Percentiles rank a stretch among this genome's conserved stretches.
Evolutionary conservation across 139 green algal species (phyloP).

Genomic region (Coccomyxa sp.): DNA sequence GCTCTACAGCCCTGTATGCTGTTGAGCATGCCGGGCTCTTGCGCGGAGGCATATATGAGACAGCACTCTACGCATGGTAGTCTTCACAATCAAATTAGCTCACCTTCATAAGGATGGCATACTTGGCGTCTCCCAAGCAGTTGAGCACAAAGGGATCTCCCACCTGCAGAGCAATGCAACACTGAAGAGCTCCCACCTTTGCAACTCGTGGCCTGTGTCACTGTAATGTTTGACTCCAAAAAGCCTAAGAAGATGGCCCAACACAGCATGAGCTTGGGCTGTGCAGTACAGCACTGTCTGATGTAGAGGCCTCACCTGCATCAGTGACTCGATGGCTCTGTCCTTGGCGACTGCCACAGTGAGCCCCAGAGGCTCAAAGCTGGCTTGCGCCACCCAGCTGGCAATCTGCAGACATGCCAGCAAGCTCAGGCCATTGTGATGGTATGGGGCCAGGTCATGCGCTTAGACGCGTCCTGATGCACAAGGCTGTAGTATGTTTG

Average conservation of each 20-base stretch:
- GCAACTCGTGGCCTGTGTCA: neutral
- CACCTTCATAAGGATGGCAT: slow-evolving; percentile 71
- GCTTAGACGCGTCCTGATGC: no score
- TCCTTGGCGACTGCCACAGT: slow-evolving; percentile 97
- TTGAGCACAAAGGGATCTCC: slow-evolving; percentile 96
- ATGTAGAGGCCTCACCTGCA: slow-evolving; percentile 84
- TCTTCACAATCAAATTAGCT: neutral
- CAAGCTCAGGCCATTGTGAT: no score
- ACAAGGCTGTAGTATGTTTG: no score
- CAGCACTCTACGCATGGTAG: no score
- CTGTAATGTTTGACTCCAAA: neutral
- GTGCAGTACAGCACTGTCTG: no score
- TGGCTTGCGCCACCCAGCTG: slow-evolving; percentile 74
- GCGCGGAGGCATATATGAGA: no score
- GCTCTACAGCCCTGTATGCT: no score
- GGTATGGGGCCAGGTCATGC: no score
- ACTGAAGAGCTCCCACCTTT: neutral
- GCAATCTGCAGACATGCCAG: slow-evolving; percentile 36
- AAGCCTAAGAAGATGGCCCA: neutral
- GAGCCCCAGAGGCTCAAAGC: slow-evolving; percentile 94
- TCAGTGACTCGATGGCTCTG: slow-evolving; percentile 95
- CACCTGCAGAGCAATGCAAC: slow-evolving; percentile 53
- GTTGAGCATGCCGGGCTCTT: no score
- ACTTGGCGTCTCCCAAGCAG: slow-evolving; percentile 79
- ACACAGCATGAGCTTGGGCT: neutral